Percentiles rank a stretch among this genome's conserved stretches.
These are phyloP conservation scores for Schoenoplectus triqueter DNA, from an alignment of 202 grass and related monocot species.

Conservation along the genomic window DNA sequence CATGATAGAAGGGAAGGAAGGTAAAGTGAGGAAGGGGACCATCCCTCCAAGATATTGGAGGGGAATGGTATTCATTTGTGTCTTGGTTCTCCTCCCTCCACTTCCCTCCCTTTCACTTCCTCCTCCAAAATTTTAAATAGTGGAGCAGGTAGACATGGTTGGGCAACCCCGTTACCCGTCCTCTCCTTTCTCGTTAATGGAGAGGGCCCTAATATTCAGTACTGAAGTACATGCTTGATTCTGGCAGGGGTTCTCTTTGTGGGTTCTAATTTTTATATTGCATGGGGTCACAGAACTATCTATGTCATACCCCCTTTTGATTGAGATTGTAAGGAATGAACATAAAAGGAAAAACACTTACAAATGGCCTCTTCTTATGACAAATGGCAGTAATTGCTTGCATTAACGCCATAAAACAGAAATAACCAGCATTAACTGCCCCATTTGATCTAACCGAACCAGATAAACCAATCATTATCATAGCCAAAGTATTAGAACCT, in stretches of 20 bases:
- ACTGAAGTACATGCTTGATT: background rate
- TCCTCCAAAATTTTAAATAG: background rate
- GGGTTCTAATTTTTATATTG: background rate
- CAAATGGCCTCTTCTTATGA: conserved; percentile 65
- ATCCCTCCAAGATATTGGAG: too few relatives aligned
- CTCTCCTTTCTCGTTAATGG: background rate
- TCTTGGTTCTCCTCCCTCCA: background rate
- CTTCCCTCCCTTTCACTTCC: background rate
- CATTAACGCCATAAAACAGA: conserved; percentile 84
- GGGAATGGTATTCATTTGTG: too few relatives aligned
- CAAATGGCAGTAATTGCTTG: conserved; percentile 65
- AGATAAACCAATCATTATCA: conserved; percentile 87
- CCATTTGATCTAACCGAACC: conserved; percentile 97
- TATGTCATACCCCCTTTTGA: background rate
- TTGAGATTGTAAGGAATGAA: background rate
- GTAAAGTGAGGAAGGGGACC: background rate
- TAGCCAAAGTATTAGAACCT: conserved; percentile 62
- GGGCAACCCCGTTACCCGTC: background rate
- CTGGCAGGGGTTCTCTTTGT: background rate
- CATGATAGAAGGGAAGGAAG: background rate
- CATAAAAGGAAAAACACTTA: conserved; percentile 44
- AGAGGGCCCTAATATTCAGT: conserved; percentile 4
- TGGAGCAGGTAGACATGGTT: background rate
- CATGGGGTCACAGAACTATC: background rate
- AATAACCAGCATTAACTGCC: conserved; percentile 95